Evolutionary conservation across 1,139 yeast genomes (phyloP), one percentile per base, ranked within the genome.

Genomic region (Kluyveromyces marxianus): DNA sequence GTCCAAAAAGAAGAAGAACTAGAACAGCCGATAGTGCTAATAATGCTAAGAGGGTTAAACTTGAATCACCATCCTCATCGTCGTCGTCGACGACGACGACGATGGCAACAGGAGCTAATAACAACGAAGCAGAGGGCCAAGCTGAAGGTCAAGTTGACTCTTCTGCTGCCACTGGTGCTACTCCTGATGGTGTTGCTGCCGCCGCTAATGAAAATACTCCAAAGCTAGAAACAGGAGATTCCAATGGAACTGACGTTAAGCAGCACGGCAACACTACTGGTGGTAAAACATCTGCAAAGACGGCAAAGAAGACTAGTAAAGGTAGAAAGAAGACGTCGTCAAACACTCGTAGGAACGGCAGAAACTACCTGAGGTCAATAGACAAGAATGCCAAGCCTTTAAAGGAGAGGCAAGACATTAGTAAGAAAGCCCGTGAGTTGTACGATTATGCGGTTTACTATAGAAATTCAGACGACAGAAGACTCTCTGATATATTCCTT

Each of bases 401-500:
- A 60, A 56, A 62, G n/a, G 62, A 62, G 7, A 62, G 75, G 53
- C 71, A 70, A 39, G 60, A 56, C 7, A 73, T 80, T 37, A 45
- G 58, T 7, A 46, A 50, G 40, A 42, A 58, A 27, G 66, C 65
- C 6, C 50, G 52, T 26, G 44, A 39, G 8, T 43, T 63, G 14
- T 74, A 72, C 54, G 71, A 73, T n/a, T 62, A 66, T 42, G 60
- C 80, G 27, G 56, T 72, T 44, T 68, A 68, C 41, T 72, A 71
- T 54, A 60, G 66, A 27, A 74, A 76, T 63, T 74, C 72, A 47
- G 67, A 66, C 44, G 72, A 59, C 44, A 52, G 70, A 50, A 48
- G 68, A 52, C 67, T 79, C 47, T 75, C 84, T 51, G 87, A 80
- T 41, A 70, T 84, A 44, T 84, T 84, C 58, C 62, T 81, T 62